Evolutionary conservation across 345 rosid species (phyloP).

Genomic region (Eucalyptus cloeziana): DNA sequence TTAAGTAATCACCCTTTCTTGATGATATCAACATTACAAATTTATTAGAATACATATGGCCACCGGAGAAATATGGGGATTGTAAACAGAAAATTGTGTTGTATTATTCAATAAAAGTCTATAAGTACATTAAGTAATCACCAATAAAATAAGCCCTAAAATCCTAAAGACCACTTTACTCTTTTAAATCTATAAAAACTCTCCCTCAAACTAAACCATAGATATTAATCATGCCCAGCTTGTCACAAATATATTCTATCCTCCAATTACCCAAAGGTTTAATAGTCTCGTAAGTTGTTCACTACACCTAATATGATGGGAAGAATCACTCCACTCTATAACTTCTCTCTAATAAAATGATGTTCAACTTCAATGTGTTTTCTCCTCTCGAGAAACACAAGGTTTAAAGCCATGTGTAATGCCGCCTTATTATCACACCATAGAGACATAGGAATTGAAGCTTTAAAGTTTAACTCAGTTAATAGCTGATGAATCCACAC

Average conservation of each 20-base stretch:
- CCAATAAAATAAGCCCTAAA: too few species aligned
- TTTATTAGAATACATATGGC: neutral
- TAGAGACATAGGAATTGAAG: neutral
- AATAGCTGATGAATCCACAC: neutral
- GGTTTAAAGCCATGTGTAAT: neutral
- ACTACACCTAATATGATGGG: neutral
- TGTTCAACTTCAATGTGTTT: neutral
- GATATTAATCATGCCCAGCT: neutral
- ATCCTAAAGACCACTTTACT: too few species aligned
- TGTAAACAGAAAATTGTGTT: too few species aligned
- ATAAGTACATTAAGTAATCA: too few species aligned
- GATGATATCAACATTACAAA: neutral
- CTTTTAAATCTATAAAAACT: neutral
- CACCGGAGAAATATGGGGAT: neutral
- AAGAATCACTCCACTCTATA: neutral
- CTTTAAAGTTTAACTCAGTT: neutral
- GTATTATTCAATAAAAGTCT: too few species aligned
- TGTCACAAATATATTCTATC: neutral
- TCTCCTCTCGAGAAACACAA: neutral
- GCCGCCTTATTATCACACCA: neutral
- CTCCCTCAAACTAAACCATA: neutral
- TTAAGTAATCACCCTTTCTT: neutral
- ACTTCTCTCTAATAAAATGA: neutral
- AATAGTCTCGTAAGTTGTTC: neutral
- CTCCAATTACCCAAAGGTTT: neutral